Conservation (phyloP, 2,329 filamentous ascomycete species). For the Aureobasidium sp. region DNA sequence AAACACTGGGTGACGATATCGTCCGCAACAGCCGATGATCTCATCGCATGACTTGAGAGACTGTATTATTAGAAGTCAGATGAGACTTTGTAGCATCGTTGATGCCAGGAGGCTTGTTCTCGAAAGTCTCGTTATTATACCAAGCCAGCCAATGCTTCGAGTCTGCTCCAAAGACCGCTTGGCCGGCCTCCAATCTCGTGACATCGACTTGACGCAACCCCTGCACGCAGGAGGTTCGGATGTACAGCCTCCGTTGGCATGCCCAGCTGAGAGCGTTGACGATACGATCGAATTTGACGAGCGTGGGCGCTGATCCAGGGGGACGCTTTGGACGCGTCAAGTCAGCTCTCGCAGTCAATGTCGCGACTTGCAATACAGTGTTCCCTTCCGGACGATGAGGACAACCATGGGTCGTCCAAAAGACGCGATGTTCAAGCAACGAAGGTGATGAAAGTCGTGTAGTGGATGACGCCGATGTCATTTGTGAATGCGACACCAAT, state of each 20-base stretch:
- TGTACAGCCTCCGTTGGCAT: slow-evolving; percentile 2
- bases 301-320: neutral
- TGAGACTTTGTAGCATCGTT: neutral
- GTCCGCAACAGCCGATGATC: neutral
- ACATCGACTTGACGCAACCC: neutral
- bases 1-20: neutral
- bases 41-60: neutral
- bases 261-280: neutral
- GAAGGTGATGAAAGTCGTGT: neutral
- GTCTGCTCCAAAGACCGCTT: neutral
- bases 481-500: neutral
- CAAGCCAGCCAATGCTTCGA: neutral
- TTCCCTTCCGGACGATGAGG: neutral
- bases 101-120: neutral
- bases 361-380: neutral
- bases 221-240: neutral
- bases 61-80: neutral
- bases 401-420: neutral
- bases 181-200: neutral
- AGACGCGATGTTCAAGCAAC: neutral
- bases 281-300: neutral
- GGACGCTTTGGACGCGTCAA: neutral
- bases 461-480: neutral
- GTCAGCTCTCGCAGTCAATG: neutral
- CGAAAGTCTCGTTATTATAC: neutral